Percentiles rank a stretch among this genome's conserved stretches.
These are phyloP conservation scores for Solanum sejunctum DNA, from an alignment of 257 asterid genomes.

Conservation along the genomic window DNA sequence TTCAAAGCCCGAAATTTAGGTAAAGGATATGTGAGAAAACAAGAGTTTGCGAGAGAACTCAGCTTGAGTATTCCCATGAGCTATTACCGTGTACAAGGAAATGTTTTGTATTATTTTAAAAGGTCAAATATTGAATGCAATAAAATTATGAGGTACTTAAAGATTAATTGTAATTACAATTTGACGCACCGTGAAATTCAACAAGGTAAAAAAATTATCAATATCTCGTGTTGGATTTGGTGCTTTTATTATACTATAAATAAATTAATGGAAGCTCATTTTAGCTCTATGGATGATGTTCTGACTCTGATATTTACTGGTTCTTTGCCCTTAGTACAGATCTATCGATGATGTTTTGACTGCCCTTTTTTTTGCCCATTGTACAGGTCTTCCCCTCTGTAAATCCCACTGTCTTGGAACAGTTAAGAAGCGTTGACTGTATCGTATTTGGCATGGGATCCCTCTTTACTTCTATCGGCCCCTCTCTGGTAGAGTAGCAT, in stretches of 20 bases:
- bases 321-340: conserved; percentile 36
- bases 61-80: too few relatives aligned
- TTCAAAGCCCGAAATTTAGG: too few relatives aligned
- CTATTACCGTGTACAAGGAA: not conserved
- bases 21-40: too few relatives aligned
- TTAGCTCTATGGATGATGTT: not conserved
- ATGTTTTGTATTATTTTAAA: not conserved
- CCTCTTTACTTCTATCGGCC: conserved; percentile 87
- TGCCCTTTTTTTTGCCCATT: not conserved
- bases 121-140: not conserved
- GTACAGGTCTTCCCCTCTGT: conserved; percentile 78
- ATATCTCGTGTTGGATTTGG: not conserved
- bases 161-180: not conserved
- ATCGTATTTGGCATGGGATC: conserved; percentile 91
- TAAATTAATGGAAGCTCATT: not conserved
- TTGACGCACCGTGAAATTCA: not conserved
- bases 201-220: not conserved
- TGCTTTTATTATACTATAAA: not conserved
- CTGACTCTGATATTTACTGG: not conserved
- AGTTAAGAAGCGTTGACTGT: conserved; percentile 65
- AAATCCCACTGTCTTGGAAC: conserved; percentile 64
- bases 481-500: conserved; percentile 55
- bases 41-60: too few relatives aligned
- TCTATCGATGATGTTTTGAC: conserved; percentile 6
- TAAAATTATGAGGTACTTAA: not conserved